Evolutionary conservation across 805 yeast genomes (phyloP).

Genomic region (Candida quercuum): DNA sequence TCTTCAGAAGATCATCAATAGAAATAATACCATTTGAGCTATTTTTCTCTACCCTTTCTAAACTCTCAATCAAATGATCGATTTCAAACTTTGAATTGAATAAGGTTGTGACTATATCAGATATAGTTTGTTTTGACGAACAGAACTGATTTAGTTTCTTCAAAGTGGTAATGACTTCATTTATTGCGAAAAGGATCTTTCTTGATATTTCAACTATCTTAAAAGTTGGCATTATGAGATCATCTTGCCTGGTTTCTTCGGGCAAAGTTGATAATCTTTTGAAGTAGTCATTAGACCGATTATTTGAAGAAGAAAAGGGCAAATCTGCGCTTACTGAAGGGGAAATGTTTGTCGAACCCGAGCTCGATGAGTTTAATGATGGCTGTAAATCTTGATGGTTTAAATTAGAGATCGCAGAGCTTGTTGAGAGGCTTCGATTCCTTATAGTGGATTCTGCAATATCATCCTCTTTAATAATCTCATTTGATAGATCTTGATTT

Average conservation of each 20-base stretch:
- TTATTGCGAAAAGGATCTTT: slow-evolving; percentile 55
- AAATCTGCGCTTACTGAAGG: no score
- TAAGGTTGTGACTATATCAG: slow-evolving; percentile 45
- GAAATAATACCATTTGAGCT: slow-evolving; percentile 19
- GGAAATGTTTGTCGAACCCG: not conserved
- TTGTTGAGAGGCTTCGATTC: not conserved
- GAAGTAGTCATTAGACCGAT: slow-evolving; percentile 54
- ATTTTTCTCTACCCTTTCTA: slow-evolving; percentile 44
- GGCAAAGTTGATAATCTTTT: slow-evolving; percentile 60
- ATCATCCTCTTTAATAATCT: slow-evolving; percentile 23
- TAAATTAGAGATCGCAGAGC: no score
- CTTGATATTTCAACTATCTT: slow-evolving; percentile 44
- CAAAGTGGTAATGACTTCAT: slow-evolving; percentile 58
- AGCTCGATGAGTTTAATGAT: not conserved
- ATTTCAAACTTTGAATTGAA: slow-evolving; percentile 49
- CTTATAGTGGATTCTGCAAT: not conserved
- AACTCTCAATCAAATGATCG: slow-evolving; percentile 49
- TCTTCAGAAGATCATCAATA: slow-evolving; percentile 32
- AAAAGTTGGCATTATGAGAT: slow-evolving; percentile 2
- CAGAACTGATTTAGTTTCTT: slow-evolving; percentile 55
- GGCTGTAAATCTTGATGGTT: no score
- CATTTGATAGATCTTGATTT: slow-evolving; percentile 18
- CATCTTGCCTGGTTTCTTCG: slow-evolving; percentile 29
- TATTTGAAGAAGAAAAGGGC: slow-evolving; percentile 29
- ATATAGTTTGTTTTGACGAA: slow-evolving; percentile 46